These are phyloP conservation scores for Bodo saltans DNA, from an alignment of 78 protist genomes.

Conservation along the genomic window DNA sequence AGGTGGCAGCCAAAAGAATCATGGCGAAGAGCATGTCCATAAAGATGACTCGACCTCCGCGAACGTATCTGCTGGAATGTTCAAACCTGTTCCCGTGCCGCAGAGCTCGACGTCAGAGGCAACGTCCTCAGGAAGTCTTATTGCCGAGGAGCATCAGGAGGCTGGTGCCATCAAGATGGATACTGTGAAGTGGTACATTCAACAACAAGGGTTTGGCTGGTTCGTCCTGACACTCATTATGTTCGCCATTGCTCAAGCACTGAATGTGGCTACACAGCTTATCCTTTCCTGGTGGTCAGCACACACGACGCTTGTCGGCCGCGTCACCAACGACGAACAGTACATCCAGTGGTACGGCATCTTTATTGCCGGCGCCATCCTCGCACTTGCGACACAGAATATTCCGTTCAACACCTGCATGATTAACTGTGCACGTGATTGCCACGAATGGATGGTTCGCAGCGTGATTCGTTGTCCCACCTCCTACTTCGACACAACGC, in stretches of 20 bases:
- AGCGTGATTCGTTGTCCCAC: slow-evolving; percentile 77
- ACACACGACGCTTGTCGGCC: background rate
- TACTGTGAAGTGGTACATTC: background rate
- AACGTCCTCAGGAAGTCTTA: no score
- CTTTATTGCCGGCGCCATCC: background rate
- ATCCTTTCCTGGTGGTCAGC: background rate
- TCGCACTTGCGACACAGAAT: background rate
- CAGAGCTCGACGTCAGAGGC: no score
- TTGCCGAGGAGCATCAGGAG: background rate
- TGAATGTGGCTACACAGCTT: no score
- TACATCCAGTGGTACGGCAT: slow-evolving; percentile 10
- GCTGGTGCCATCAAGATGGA: background rate
- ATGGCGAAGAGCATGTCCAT: no score
- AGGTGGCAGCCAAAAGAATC: no score
- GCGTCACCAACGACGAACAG: background rate
- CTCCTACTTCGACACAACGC: slow-evolving; percentile 92
- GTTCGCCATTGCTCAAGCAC: no score
- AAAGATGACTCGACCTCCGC: no score
- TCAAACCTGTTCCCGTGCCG: no score
- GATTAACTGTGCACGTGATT: background rate
- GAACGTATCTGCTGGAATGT: no score
- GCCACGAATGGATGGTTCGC: slow-evolving; percentile 40
- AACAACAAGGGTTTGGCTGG: background rate
- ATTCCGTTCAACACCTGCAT: background rate
- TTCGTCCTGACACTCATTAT: background rate